Conservation (phyloP, 73 alveolate genomes). For the Paramecium bursaria region DNA sequence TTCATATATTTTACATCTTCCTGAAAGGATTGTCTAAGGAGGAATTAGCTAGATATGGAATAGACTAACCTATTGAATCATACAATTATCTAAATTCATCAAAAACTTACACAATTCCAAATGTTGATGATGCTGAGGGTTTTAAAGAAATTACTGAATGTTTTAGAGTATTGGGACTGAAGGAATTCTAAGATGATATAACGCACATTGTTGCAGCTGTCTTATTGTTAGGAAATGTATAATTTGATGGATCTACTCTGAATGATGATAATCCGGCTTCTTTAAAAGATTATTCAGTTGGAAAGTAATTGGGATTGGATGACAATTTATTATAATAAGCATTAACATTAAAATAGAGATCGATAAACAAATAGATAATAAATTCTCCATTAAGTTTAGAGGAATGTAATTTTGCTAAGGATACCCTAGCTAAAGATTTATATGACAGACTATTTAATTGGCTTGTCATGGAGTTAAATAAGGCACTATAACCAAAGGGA, state of each 20-base stretch:
- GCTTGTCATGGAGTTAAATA: constrained; percentile 77
- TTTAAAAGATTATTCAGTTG: constrained; percentile 15
- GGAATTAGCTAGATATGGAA: constrained; percentile 41
- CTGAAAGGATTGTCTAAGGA: constrained; percentile 55
- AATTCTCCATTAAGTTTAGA: constrained; percentile 55
- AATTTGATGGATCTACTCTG: constrained; percentile 54
- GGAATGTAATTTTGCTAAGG: constrained; percentile 78
- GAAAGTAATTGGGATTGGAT: constrained; percentile 9
- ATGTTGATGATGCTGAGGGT: constrained; percentile 61
- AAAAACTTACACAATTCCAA: constrained; percentile 56
- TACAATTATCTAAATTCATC: constrained; percentile 50
- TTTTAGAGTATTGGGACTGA: constrained; percentile 27
- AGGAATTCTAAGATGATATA: constrained; percentile 12
- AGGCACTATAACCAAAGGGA: constrained; percentile 59
- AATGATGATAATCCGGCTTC: constrained; percentile 62
- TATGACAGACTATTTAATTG: constrained; percentile 93
- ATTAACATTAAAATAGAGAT: constrained; percentile 52
- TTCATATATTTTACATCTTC: constrained; percentile 64
- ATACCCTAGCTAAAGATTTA: constrained; percentile 92
- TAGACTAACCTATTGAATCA: constrained; percentile 24
- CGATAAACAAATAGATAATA: constrained; percentile 37
- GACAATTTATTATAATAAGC: constrained; percentile 9
- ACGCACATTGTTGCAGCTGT: constrained; percentile 32
- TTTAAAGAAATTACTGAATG: constrained; percentile 58
- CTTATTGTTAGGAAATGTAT: constrained; percentile 58